Evolutionary conservation across 805 yeast genomes (phyloP).

Genomic region (Nakazawaea molendinolei): DNA sequence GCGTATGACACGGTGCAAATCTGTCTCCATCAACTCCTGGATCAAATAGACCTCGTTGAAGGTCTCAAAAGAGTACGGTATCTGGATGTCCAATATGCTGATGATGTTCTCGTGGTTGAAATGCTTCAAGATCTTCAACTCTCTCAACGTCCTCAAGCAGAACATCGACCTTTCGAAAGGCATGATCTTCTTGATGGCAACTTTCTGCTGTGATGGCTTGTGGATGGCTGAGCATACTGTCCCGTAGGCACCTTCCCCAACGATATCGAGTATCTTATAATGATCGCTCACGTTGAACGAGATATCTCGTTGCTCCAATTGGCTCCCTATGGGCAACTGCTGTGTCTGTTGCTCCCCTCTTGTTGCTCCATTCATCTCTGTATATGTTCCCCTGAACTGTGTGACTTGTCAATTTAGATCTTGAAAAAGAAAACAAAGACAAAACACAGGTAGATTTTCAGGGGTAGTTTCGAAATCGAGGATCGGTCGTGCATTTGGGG

Average conservation of each 20-base stretch:
- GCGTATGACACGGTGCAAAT: slow-evolving; percentile 71
- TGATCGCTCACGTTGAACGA: slow-evolving; percentile 83
- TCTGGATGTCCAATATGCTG: slow-evolving; percentile 81
- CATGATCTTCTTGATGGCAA: slow-evolving; percentile 92
- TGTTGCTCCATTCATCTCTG: no score
- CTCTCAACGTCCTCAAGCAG: slow-evolving; percentile 83
- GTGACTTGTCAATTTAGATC: no score
- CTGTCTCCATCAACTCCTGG: slow-evolving; percentile 87
- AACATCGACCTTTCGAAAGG: slow-evolving; percentile 89
- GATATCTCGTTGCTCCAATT: slow-evolving; percentile 11
- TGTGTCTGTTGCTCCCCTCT: slow-evolving; percentile 2
- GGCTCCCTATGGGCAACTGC: slow-evolving; percentile 1
- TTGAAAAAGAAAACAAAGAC: no score
- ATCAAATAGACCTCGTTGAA: slow-evolving; percentile 85
- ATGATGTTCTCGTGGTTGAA: slow-evolving; percentile 93
- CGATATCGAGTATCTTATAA: slow-evolving; percentile 75
- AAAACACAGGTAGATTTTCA: no score
- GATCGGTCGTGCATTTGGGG: no score
- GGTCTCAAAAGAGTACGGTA: slow-evolving; percentile 67
- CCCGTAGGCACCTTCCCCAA: slow-evolving; percentile 97
- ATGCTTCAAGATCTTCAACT: slow-evolving; percentile 80
- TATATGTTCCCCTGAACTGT: no score
- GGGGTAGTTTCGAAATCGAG: no score
- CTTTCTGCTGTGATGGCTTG: slow-evolving; percentile 76
- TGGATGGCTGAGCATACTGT: slow-evolving; percentile 87